phyloP scores from a whole-genome alignment of 2,329 filamentous ascomycete genomes.

The Botrytis galanthina region DNA sequence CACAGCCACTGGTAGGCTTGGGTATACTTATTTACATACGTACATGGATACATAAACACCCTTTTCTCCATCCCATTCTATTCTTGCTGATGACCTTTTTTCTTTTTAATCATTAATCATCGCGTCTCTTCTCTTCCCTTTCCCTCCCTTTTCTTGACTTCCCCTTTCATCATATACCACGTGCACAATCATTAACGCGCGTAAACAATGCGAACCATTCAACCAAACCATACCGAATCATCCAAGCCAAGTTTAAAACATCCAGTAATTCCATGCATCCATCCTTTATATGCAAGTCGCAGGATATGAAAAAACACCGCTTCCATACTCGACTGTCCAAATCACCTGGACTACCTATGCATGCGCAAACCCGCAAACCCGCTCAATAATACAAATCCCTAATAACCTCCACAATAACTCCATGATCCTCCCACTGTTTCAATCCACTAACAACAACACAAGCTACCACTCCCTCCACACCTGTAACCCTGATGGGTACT shows the following conservation, averaged over 20 bases:
- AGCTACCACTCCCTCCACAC: slow-evolving; percentile 73
- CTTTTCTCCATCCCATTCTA: neutral
- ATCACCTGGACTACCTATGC: neutral
- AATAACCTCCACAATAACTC: slow-evolving; percentile 62
- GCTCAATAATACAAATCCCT: slow-evolving; percentile 31
- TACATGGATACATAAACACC: neutral
- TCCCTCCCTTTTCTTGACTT: neutral
- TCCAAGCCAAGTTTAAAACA: neutral
- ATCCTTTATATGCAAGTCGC: neutral
- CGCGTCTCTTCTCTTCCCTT: neutral
- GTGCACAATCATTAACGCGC: neutral
- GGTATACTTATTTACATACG: neutral
- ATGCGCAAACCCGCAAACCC: neutral
- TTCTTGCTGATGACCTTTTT: neutral
- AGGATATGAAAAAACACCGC: neutral
- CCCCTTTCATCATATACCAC: neutral
- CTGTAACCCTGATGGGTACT: slow-evolving; percentile 67
- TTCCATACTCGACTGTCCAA: neutral
- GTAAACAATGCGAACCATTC: neutral
- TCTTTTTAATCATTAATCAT: neutral
- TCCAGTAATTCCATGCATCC: neutral
- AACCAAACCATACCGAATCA: neutral
- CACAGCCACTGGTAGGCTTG: neutral
- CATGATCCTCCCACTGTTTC: slow-evolving; percentile 75
- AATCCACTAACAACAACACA: slow-evolving; percentile 75